Base-by-base conservation (phyloP, 805 yeast genomes). In the Saccharomycopsis olivae region DNA sequence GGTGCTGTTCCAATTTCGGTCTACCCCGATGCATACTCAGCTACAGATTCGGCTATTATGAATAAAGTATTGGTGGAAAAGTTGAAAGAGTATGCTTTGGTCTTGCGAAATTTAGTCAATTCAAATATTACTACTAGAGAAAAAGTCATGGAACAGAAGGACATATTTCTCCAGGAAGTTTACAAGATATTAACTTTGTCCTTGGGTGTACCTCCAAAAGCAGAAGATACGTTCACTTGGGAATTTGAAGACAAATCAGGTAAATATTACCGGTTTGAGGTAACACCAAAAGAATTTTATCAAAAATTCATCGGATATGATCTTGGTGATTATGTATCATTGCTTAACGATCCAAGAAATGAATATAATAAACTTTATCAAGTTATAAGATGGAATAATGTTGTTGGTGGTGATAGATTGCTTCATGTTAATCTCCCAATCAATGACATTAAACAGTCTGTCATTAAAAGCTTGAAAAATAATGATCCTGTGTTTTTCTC, bases 401-500 rank as follows among this genome's bases (percentile, higher is more conserved):
- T 85, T 38, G 64, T 65, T 31, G 83, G 76, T 27, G 85, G 81
- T n/a, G 72, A 72, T 49, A 73, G 72, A 28, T 85, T 84, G 27
- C 65, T 71, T 34, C 85, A 85, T 55, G 68, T 85, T 51, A 85
- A 85, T 57, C 65, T 75, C 39, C 77, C 76, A 31, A 69, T 78
- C 43, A 69, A 69, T 14, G 62, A 62, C 5, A 62, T 85, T 40
- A 73, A 85, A 33, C 52, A 66, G 24, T 66, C 76, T 36, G 82
- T 84, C 21, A 73, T 83, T 29, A 68, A 72, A 51, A 73, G 85
- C 60, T 69, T 85, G 53, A 70, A 78, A 60, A 66, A 65, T 46
- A 77, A 82, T 59, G 80, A 80, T 61, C 80, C 94, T 0, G 84
- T 86, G 5, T 86, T 85, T 64, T 86, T 85, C 53, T 95, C 95